Percentiles rank a stretch among this genome's conserved stretches.
phyloP scores from a whole-genome alignment of 805 yeast genomes.

The Hanseniaspora guilliermondii region DNA sequence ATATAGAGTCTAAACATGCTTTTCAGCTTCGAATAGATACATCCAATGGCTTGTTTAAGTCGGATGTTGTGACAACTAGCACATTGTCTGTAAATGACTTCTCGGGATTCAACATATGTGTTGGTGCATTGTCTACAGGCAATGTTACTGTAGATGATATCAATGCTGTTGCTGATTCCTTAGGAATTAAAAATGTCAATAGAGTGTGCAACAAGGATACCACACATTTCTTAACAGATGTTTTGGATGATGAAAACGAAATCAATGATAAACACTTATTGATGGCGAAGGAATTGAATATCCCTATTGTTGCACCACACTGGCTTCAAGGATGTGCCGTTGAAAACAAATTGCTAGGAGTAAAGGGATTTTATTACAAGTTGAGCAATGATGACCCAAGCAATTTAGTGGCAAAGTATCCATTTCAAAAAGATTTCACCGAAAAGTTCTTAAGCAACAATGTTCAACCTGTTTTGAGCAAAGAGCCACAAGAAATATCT shows the following conservation, averaged over 20 bases:
- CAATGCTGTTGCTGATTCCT: conserved; percentile 45
- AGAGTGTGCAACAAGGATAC: conserved; percentile 52
- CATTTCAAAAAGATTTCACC: conserved; percentile 4
- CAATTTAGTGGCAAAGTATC: not conserved
- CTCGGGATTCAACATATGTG: conserved; percentile 79
- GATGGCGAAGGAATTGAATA: conserved; percentile 71
- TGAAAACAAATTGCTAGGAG: conserved; percentile 86
- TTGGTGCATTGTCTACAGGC: conserved; percentile 58
- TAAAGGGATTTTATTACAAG: conserved; percentile 57
- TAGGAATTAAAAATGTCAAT: conserved; percentile 51
- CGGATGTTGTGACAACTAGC: conserved; percentile 54
- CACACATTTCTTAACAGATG: conserved; percentile 68
- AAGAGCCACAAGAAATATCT: conserved; percentile 13
- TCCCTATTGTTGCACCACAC: conserved; percentile 90
- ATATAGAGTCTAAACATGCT: conserved; percentile 68
- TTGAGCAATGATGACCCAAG: conserved; percentile 1
- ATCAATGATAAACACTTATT: conserved; percentile 41
- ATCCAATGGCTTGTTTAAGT: conserved; percentile 72
- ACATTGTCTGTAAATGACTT: conserved; percentile 96
- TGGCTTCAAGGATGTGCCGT: conserved; percentile 90
- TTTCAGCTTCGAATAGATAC: conserved; percentile 76
- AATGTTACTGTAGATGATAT: conserved; percentile 44
- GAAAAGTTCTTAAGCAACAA: not conserved
- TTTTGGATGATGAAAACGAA: conserved; percentile 23
- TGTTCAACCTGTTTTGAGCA: not conserved